phyloP scores from a whole-genome alignment of 176 grass and related monocot genomes.

The Zizania latifolia region DNA sequence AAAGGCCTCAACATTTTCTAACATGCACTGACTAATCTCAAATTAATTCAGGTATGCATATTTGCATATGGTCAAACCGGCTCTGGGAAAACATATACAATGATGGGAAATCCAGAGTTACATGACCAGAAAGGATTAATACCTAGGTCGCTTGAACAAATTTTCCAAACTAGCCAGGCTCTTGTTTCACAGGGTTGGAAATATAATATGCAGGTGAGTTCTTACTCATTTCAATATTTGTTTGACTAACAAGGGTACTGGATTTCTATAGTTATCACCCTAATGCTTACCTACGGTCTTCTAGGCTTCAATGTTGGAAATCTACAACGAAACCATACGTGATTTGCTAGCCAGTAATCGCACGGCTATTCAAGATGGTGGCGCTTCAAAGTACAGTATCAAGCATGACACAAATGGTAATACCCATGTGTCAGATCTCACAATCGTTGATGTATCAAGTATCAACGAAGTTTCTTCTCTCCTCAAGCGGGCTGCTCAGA shows the following conservation, averaged over 20 bases:
- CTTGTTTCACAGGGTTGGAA: constrained; percentile 78
- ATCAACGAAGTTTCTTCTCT: constrained; percentile 65
- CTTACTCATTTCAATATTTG: neutral
- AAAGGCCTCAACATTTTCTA: neutral
- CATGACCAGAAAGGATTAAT: constrained; percentile 78
- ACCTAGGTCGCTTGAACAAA: constrained; percentile 80
- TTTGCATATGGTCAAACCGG: constrained; percentile 99
- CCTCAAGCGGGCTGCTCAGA: constrained; percentile 68
- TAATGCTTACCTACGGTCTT: neutral
- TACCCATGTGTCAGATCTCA: constrained; percentile 68
- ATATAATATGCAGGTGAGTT: constrained; percentile 75
- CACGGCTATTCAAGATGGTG: constrained; percentile 36
- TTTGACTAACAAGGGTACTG: neutral
- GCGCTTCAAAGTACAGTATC: constrained; percentile 59
- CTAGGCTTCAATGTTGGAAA: constrained; percentile 88
- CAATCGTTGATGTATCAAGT: constrained; percentile 58
- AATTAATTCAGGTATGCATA: constrained; percentile 74
- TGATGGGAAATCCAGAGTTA: constrained; percentile 73
- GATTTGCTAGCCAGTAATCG: constrained; percentile 57
- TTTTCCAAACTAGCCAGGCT: constrained; percentile 66
- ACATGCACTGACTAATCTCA: neutral
- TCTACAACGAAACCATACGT: constrained; percentile 84
- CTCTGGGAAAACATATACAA: constrained; percentile 91
- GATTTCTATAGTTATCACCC: neutral
- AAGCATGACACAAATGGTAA: constrained; percentile 83